Evolutionary conservation across 345 rosid genomes (phyloP), one percentile per base, ranked within the genome.

Genomic region (Eucalyptus fibrosa): DNA sequence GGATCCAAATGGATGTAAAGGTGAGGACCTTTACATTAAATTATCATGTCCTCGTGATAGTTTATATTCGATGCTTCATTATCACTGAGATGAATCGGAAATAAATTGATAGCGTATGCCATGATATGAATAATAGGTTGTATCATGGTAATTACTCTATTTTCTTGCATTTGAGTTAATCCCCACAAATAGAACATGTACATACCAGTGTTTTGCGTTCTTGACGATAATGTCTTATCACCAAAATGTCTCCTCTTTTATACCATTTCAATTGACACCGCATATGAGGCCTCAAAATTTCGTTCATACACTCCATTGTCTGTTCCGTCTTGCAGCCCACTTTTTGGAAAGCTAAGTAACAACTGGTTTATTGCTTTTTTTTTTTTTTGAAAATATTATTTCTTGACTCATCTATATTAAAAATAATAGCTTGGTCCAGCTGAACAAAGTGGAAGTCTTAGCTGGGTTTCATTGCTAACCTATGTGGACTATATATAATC

Each of bases 371-470:
- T 40, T 21, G 83, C 24, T 11, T 10, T 3, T 77, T 37, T 37
- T 18, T 37, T 77, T 77, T 9, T 21, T 77, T 77, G 85, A 37
- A 37, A 34, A 21, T 19, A 77, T 37, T 12, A 37, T 77, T 37
- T 77, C 47, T 77, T 77, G 85, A 26, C 30, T 40, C 17, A 77
- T 40, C 85, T 77, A 21, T 10, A 77, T 21, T 21, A 40, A 40
- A 44, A 13, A 77, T 77, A 19, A 40, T 13, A 40, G 85, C 47
- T 40, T 86, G 47, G 88, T 72, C 91, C 91, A 89, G 91, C 91
- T 62, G 89, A 88, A 50, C 85, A 65, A 87, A 92, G 96, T 93
- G 94, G 96, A 93, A 92, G 81, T 93, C 95, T 92, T 93, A 90
- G 95, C 86, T 92, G 96, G 89, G 81, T 86, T 89, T 89, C 86